Base-by-base conservation (phyloP, 768 basidiomycete genomes). In the Clitopilus passeckerianus region DNA sequence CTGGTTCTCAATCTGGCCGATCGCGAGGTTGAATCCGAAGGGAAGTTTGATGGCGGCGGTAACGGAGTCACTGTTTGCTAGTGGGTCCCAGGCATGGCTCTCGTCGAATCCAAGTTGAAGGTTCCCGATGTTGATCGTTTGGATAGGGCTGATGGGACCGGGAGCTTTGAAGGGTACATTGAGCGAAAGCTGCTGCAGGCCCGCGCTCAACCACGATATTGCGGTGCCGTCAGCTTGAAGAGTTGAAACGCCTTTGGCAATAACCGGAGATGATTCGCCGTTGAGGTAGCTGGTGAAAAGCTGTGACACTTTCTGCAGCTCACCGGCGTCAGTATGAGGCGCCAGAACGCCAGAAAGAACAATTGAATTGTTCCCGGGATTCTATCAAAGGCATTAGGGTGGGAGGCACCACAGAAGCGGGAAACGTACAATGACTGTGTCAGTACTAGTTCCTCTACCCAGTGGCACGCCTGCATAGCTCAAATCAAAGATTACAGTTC, bases 231-330 rank as follows among this genome's bases (percentile, higher is more conserved):
- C 85, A 2, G 71, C 53, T 61, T 86, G 86, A 3, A 80, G 67
- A 9, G 87, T 85, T 20, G 85, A 86, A 54, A 73, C 68, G 15
- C 89, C 89, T 12, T 72, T 75, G 1, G 87, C 89, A 59, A 84
- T 66, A 35, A 90, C 85, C 3, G 74, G 77, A 3, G 86, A 83
- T 16, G 64, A 69, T 22, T 83, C 80, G 22, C 86, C 79, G 64
- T 91, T 90, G 62, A 91, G 73, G 66, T 89, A 90, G 53, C 83
- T 81, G 15, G 86, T 88, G 70, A 91, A 91, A 43, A 91, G 73
- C 57, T 81, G 68, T 6, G 86, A 86, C 53, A 89, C 73, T n/a
- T 67, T 64, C 3, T 70, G 74, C 41, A 90, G 77, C 50, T 79
- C 72, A 6, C 71, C 66, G 9, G 78, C 60, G 22, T 72, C 72